phyloP scores from a whole-genome alignment of 2,329 filamentous ascomycete genomes.

The Sporothrix pseudoabietina region DNA sequence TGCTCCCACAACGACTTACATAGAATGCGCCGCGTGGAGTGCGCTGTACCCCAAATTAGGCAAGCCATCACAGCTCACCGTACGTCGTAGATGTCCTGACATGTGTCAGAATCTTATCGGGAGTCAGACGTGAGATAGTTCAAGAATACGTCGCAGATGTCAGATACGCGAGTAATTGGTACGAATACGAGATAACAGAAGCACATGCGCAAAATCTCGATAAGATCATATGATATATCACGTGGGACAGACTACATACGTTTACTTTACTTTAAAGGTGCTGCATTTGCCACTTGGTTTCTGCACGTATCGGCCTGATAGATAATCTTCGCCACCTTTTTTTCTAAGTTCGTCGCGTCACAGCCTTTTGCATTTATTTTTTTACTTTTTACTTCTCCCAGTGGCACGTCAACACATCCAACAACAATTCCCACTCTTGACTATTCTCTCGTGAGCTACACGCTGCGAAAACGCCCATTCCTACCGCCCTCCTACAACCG shows the following conservation, averaged over 20 bases:
- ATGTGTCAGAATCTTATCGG: constrained; percentile 1
- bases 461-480: neutral
- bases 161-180: neutral
- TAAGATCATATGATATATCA: neutral
- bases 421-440: neutral
- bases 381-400: neutral
- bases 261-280: neutral
- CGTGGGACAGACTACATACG: neutral
- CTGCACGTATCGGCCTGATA: neutral
- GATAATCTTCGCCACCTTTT: constrained; percentile 24
- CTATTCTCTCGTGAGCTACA: neutral
- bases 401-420: neutral
- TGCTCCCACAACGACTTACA: neutral
- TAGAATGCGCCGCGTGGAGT: neutral
- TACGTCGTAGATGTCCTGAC: neutral
- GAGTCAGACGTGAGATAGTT: neutral
- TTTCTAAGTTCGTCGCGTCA: neutral
- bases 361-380: neutral
- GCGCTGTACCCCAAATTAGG: no score
- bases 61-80: no score
- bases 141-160: neutral
- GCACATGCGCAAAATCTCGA: no score
- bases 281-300: neutral
- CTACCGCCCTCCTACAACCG: no score
- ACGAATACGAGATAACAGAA: neutral